These are phyloP conservation scores for Aureobasidium sp. DNA, from an alignment of 2,329 filamentous ascomycete genomes.

Conservation along the genomic window DNA sequence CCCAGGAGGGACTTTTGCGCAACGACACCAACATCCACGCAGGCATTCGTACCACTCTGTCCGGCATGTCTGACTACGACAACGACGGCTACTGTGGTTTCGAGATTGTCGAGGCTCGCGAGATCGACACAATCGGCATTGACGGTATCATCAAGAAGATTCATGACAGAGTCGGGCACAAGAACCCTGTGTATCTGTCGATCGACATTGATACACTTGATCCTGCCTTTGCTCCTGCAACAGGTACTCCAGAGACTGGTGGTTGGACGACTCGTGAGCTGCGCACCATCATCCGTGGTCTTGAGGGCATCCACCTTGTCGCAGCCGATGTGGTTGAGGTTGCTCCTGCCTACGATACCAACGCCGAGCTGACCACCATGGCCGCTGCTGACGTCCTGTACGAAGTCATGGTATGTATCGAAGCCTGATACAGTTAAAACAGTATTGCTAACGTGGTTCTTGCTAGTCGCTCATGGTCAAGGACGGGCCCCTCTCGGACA, in stretches of 20 bases:
- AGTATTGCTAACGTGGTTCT: not conserved
- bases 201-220: constrained; percentile 87
- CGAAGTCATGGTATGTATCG: constrained; percentile 52
- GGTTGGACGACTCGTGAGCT: constrained; percentile 69
- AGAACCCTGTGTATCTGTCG: constrained; percentile 68
- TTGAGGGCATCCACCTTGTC: constrained; percentile 62
- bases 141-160: constrained; percentile 74
- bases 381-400: constrained; percentile 60
- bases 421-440: not conserved
- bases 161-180: constrained; percentile 57
- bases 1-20: constrained; percentile 65
- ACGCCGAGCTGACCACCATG: constrained; percentile 67
- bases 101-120: constrained; percentile 68
- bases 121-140: constrained; percentile 60
- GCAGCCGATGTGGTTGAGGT: constrained; percentile 68
- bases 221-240: constrained; percentile 70
- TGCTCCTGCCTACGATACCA: constrained; percentile 63
- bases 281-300: constrained; percentile 59
- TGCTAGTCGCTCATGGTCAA: constrained; percentile 64
- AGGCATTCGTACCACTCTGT: constrained; percentile 75
- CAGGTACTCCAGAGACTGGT: constrained; percentile 67
- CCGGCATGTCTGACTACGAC: constrained; percentile 70
- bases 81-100: constrained; percentile 82
- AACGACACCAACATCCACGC: constrained; percentile 86
- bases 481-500: constrained; percentile 54